Percentiles rank a stretch among this genome's conserved stretches.
Evolutionary conservation across 2,329 filamentous ascomycete genomes (phyloP).

Genomic region (Ophiosphaerella narmari): DNA sequence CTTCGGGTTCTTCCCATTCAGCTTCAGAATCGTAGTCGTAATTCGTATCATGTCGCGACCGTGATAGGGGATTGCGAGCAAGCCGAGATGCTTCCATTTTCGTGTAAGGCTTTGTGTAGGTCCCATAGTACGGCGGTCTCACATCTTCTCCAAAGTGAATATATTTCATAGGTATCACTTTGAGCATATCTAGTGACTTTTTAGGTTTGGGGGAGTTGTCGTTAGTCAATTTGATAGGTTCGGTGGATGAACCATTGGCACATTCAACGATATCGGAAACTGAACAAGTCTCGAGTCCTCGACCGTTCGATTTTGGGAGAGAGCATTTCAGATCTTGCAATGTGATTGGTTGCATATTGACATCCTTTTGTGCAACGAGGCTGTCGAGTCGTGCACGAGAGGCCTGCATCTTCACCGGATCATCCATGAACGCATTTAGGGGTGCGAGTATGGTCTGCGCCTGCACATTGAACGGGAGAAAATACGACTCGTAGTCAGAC

Average conservation of each 20-base stretch:
- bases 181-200: slow-evolving; percentile 52
- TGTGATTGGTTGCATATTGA: slow-evolving; percentile 16
- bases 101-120: slow-evolving; percentile 65
- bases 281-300: slow-evolving; percentile 23
- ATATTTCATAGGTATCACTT: slow-evolving; percentile 65
- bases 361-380: slow-evolving; percentile 21
- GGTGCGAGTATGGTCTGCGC: slow-evolving; percentile 73
- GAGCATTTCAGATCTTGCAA: slow-evolving; percentile 21
- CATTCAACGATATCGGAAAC: slow-evolving; percentile 50
- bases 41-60: slow-evolving; percentile 65
- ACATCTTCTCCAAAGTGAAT: slow-evolving; percentile 66
- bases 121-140: slow-evolving; percentile 72
- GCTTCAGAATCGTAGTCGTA: slow-evolving; percentile 86
- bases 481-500: slow-evolving; percentile 62
- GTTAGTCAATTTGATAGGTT: slow-evolving; percentile 51
- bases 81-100: slow-evolving; percentile 50
- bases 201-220: slow-evolving; percentile 27
- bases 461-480: slow-evolving; percentile 81
- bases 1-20: slow-evolving; percentile 80
- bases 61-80: slow-evolving; percentile 59
- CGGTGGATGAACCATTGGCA: slow-evolving; percentile 48
- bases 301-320: slow-evolving; percentile 16
- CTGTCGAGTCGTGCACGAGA: slow-evolving; percentile 35
- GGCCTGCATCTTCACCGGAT: slow-evolving; percentile 31
- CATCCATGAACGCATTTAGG: slow-evolving; percentile 43